Base-by-base conservation (phyloP, 129 eudicot genomes). In the Artemisia annua region DNA sequence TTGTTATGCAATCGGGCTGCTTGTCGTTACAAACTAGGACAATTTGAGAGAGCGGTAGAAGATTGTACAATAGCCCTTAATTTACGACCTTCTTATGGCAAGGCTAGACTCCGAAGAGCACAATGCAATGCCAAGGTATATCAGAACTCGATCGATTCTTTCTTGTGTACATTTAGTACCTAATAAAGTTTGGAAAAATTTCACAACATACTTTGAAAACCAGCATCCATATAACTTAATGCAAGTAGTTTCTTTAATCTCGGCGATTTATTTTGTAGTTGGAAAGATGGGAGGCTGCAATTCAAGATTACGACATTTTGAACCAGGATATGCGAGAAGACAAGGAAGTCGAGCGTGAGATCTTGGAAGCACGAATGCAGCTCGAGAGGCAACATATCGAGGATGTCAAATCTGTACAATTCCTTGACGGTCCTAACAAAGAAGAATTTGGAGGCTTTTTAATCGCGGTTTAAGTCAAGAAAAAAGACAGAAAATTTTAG, bases 71-170 rank as follows among this genome's bases (percentile, higher is more conserved):
- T 74, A 35, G 95, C 98, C 57, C 91, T 92, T 53, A 69, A 46
- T 11, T 52, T 87, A 1, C 75, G 83, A 53, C 96, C 98, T 74
- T 85, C 87, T 3, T 92, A 92, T 54, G 63, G 71, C 26, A 92
- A 89, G 80, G 98, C 91, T 63, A 87, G 91, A 70, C 75, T 87
- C 32, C 81, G 98, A 48, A 82, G 98, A 71, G 98, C 98, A 51
- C 83, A 84, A 58, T 87, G 96, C 82, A 71, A 85, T 56, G 75
- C 86, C 28, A 83, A 88, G 92, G 90, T 89, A 50, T 72, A 5
- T 9, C 18, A 7, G 14, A 28, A 15, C 13, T 11, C 63, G 3
- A 1, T 10, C 5, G 2, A 9, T 5, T 2, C 11, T 14, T 24
- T 3, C n/a, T 32, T 7, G 4, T 56, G 12, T 17, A 10, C 14